These are phyloP conservation scores for Aegilops sharonensis DNA, from an alignment of 176 grass and related monocot genomes.

Conservation along the genomic window DNA sequence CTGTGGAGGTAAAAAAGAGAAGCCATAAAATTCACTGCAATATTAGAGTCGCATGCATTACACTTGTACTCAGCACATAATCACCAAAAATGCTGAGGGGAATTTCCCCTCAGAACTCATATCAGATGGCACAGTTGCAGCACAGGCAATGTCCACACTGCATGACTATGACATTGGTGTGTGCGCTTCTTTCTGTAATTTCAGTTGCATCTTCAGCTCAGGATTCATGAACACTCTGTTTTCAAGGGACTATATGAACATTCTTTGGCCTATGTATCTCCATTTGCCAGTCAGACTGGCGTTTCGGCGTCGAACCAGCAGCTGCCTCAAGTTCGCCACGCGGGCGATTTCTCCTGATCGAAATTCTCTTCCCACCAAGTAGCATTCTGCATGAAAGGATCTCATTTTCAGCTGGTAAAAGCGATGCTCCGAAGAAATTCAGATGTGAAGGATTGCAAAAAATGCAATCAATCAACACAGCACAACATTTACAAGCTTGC, in stretches of 20 bases:
- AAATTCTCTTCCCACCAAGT: conserved; percentile 97
- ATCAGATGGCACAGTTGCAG: not conserved
- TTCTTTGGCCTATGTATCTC: not conserved
- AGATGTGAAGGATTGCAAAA: not conserved
- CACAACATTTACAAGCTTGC: not conserved
- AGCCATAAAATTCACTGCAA: not conserved
- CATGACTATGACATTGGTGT: not conserved
- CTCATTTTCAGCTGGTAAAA: not conserved
- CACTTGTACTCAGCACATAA: not conserved
- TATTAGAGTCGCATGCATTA: not conserved
- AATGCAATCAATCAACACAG: not conserved
- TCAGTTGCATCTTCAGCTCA: not conserved
- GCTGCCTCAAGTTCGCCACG: conserved; percentile 68
- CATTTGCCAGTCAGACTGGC: not conserved
- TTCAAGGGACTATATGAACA: not conserved
- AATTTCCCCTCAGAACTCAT: not conserved
- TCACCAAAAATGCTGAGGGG: not conserved
- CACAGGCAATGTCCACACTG: not conserved
- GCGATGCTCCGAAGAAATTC: not conserved
- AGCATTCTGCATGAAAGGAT: conserved; percentile 66
- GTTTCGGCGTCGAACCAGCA: not conserved
- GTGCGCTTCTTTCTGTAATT: not conserved
- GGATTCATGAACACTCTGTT: not conserved
- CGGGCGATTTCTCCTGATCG: conserved; percentile 73
- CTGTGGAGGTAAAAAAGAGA: too few relatives aligned